A percentile compares a stretch with the other conserved stretches of the same genome.
Evolutionary conservation across 2,329 filamentous ascomycete species (phyloP).

Genomic region (Penicillium aurantiogriseum): DNA sequence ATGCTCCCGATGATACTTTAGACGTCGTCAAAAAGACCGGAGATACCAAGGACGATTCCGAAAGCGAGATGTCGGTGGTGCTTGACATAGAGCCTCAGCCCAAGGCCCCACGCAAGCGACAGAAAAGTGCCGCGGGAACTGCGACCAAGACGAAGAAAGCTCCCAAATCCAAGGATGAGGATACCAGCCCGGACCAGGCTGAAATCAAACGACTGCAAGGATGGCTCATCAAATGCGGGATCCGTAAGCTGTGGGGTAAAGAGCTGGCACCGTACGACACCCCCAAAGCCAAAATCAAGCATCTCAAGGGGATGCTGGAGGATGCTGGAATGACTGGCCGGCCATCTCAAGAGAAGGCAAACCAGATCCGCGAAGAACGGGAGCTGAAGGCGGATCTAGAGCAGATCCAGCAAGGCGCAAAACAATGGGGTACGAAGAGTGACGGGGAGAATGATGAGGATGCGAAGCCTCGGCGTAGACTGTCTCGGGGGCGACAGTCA

Average conservation of each 20-base stretch:
- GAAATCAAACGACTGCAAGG: slow-evolving; percentile 87
- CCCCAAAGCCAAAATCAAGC: slow-evolving; percentile 73
- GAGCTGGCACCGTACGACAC: slow-evolving; percentile 77
- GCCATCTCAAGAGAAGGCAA: slow-evolving; percentile 80
- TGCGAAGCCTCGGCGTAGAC: slow-evolving; percentile 39
- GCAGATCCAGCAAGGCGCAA: slow-evolving; percentile 76
- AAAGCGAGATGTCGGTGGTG: slow-evolving; percentile 71
- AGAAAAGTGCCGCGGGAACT: slow-evolving; percentile 30
- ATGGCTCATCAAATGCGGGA: slow-evolving; percentile 83
- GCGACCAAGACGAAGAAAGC: slow-evolving; percentile 36
- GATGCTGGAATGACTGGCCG: slow-evolving; percentile 86
- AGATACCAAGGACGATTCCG: slow-evolving; percentile 51
- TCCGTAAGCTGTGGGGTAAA: slow-evolving; percentile 86
- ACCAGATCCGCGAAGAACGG: slow-evolving; percentile 79
- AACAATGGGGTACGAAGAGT: slow-evolving; percentile 66
- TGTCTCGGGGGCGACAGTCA: slow-evolving; percentile 43
- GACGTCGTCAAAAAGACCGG: slow-evolving; percentile 18
- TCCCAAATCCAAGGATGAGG: slow-evolving; percentile 46
- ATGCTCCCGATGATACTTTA: slow-evolving; percentile 17
- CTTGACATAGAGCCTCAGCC: slow-evolving; percentile 69
- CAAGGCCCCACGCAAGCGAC: slow-evolving; percentile 56
- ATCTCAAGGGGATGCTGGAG: slow-evolving; percentile 73
- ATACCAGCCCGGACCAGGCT: slow-evolving; percentile 62
- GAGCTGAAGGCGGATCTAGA: slow-evolving; percentile 84
- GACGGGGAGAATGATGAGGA: slow-evolving; percentile 43